Percentiles rank a stretch among this genome's conserved stretches.
Conservation (phyloP, 139 green algal species). For the Limnomonas spitsbergensis region DNA sequence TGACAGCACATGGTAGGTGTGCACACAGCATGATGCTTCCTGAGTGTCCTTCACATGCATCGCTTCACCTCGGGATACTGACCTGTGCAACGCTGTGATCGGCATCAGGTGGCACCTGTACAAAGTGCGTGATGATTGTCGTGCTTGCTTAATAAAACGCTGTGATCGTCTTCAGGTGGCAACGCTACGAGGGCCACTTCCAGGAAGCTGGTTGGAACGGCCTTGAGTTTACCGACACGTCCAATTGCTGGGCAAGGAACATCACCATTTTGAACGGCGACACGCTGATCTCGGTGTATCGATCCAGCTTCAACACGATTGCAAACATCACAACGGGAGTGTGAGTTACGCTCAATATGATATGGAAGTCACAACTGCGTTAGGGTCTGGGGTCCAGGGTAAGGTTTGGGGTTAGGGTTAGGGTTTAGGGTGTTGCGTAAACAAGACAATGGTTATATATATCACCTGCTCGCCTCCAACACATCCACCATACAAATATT, state of each 20-base stretch:
- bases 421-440: not conserved
- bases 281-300: not conserved
- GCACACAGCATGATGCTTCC: not conserved
- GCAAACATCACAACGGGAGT: not conserved
- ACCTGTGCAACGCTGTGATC: no score
- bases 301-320: constrained; percentile 14
- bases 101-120: no score
- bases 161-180: no score
- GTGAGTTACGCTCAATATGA: no score
- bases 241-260: constrained; percentile 16
- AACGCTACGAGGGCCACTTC: constrained; percentile 13
- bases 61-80: no score
- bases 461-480: not conserved
- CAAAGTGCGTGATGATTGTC: no score
- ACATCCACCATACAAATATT: not conserved
- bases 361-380: no score
- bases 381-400: no score
- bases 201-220: constrained; percentile 18
- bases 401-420: not conserved
- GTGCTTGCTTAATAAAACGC: not conserved
- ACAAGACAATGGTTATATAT: not conserved
- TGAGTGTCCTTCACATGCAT: not conserved
- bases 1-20: no score
- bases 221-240: constrained; percentile 8
- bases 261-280: constrained; percentile 12